phyloP scores from a whole-genome alignment of 257 asterid species.

The Galeopsis tetrahit region DNA sequence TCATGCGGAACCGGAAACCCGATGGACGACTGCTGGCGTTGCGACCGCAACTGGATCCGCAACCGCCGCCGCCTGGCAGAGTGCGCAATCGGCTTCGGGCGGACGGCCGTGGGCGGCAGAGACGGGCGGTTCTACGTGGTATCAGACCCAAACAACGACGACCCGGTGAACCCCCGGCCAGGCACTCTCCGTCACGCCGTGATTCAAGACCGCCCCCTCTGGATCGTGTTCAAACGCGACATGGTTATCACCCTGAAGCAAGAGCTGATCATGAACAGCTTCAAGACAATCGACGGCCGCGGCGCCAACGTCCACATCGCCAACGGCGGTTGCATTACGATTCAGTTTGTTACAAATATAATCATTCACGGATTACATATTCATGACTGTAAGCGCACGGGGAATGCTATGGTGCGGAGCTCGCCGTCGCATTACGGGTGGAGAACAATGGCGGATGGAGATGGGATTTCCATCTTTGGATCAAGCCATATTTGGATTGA shows the following conservation, averaged over 20 bases:
- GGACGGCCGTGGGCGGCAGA: slow-evolving; percentile 82
- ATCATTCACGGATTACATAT: slow-evolving; percentile 85
- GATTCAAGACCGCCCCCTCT: slow-evolving; percentile 74
- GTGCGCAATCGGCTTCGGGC: slow-evolving; percentile 90
- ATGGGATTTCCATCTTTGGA: slow-evolving; percentile 78
- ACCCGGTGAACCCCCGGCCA: slow-evolving; percentile 72
- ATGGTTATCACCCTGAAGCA: slow-evolving; percentile 79
- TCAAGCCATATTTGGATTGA: slow-evolving; percentile 88
- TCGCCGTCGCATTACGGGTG: slow-evolving; percentile 77
- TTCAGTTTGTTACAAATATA: slow-evolving; percentile 73
- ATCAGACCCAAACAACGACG: slow-evolving; percentile 64
- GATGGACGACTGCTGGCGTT: slow-evolving; percentile 94
- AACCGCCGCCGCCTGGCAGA: slow-evolving; percentile 81
- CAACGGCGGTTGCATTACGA: slow-evolving; percentile 68
- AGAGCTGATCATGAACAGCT: slow-evolving; percentile 85
- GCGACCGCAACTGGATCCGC: slow-evolving; percentile 72
- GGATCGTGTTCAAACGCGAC: slow-evolving; percentile 85
- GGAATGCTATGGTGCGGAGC: slow-evolving; percentile 89
- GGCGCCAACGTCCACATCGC: slow-evolving; percentile 85
- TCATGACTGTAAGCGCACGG: slow-evolving; percentile 74
- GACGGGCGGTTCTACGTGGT: slow-evolving; percentile 80
- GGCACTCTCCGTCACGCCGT: slow-evolving; percentile 95
- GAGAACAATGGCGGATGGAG: slow-evolving; percentile 92
- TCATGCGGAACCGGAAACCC: slow-evolving; percentile 82
- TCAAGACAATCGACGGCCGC: slow-evolving; percentile 89